These are phyloP conservation scores for Pyrenochaeta sp. DNA, from an alignment of 2,329 filamentous ascomycete genomes.

Conservation along the genomic window DNA sequence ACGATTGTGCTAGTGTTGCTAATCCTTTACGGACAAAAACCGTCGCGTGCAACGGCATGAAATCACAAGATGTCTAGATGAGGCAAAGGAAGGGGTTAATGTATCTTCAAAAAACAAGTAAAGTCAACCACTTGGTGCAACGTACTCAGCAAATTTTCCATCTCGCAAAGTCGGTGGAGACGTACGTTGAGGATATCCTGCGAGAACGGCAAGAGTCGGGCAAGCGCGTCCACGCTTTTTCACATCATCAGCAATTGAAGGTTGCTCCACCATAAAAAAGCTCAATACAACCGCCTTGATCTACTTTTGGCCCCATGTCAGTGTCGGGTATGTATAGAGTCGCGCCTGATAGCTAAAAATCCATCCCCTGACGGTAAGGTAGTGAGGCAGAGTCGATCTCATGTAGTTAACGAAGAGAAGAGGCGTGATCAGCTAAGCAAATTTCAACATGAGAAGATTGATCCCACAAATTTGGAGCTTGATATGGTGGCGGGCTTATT, in stretches of 20 bases:
- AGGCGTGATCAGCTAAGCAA: too few relatives aligned
- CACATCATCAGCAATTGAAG: not conserved
- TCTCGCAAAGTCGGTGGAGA: not conserved
- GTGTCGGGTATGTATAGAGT: too few relatives aligned
- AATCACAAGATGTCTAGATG: not conserved
- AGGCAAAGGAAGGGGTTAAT: not conserved
- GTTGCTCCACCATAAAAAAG: not conserved
- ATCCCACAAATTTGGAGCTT: too few relatives aligned
- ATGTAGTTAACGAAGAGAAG: too few relatives aligned
- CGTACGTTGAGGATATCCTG: not conserved
- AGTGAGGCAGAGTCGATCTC: too few relatives aligned
- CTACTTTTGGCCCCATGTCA: not conserved
- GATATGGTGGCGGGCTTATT: too few relatives aligned
- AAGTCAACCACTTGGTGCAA: not conserved
- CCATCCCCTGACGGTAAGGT: too few relatives aligned
- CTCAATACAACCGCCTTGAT: not conserved
- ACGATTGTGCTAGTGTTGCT: not conserved
- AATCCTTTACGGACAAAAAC: not conserved
- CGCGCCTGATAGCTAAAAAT: too few relatives aligned
- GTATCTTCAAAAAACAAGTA: not conserved
- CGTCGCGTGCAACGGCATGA: not conserved
- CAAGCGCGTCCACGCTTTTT: not conserved
- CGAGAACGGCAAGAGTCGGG: not conserved
- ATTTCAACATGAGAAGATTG: too few relatives aligned
- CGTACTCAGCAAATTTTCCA: not conserved